Conservation (phyloP, 2,329 filamentous ascomycete genomes). For the Ophiosphaerella narmari region DNA sequence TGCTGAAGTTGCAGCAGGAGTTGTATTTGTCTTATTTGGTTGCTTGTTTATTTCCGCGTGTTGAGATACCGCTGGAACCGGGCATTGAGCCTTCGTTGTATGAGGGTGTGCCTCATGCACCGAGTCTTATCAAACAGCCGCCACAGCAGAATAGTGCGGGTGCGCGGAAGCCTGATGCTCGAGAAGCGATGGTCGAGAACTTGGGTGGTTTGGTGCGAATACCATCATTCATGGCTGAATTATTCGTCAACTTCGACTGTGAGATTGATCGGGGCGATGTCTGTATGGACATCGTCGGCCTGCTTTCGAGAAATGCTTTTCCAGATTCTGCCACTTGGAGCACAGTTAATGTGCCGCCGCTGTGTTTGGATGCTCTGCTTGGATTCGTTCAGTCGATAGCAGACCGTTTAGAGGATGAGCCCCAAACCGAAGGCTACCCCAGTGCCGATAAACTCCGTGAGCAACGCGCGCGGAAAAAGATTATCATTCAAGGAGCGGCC, state of each 20-base stretch:
- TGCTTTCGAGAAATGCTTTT: conserved; percentile 90
- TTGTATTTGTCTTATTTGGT: conserved; percentile 93
- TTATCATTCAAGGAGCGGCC: conserved; percentile 82
- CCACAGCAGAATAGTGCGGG: conserved; percentile 69
- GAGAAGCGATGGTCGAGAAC: conserved; percentile 98
- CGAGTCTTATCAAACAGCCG: conserved; percentile 80
- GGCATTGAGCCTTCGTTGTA: conserved; percentile 92
- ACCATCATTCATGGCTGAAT: conserved; percentile 90
- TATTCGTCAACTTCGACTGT: conserved; percentile 98
- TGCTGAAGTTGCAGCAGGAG: conserved; percentile 95
- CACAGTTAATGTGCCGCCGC: conserved; percentile 93
- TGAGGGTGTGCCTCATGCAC: conserved; percentile 87
- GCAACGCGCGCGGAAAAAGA: conserved; percentile 78
- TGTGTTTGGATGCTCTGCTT: conserved; percentile 90
- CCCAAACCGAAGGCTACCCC: conserved; percentile 67
- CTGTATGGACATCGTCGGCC: conserved; percentile 92
- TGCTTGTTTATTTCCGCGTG: conserved; percentile 88
- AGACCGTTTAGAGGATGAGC: conserved; percentile 77
- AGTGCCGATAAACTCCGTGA: conserved; percentile 68
- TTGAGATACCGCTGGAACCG: conserved; percentile 88
- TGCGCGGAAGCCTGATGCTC: conserved; percentile 86
- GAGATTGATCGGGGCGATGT: conserved; percentile 89
- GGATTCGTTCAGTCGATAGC: conserved; percentile 91
- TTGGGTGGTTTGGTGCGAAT: conserved; percentile 90
- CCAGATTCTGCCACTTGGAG: conserved; percentile 99